These are phyloP conservation scores for Zasmidium angulare DNA, from an alignment of 2,329 filamentous ascomycete genomes.

Conservation along the genomic window DNA sequence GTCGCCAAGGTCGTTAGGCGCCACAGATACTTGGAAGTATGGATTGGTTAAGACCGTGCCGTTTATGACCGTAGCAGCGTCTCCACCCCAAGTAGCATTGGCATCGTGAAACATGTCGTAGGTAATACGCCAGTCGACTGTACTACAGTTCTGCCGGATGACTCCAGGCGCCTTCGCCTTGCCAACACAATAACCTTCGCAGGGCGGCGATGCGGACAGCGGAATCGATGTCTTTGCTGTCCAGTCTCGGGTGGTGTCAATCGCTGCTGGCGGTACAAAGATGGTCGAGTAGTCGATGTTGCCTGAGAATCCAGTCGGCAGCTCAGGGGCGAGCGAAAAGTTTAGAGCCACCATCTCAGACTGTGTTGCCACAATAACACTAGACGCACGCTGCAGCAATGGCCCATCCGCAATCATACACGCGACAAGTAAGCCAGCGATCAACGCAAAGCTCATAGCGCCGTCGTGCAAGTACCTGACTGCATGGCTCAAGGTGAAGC, in stretches of 20 bases:
- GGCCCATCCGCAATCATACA: conserved; percentile 12
- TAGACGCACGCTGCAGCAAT: conserved; percentile 14
- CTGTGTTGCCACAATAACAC: conserved; percentile 5
- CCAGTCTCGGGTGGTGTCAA: not conserved
- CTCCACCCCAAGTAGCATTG: not conserved
- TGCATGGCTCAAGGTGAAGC: not conserved
- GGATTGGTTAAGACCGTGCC: not conserved
- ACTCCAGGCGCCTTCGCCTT: not conserved
- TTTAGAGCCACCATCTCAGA: conserved; percentile 1
- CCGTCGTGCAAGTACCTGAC: not conserved
- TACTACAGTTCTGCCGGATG: not conserved
- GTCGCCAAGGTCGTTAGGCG: not conserved
- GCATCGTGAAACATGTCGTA: not conserved
- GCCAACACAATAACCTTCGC: not conserved
- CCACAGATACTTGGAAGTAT: not conserved
- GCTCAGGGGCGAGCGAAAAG: conserved; percentile 10
- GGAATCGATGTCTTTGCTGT: not conserved
- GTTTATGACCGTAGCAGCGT: not conserved
- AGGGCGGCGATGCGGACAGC: not conserved
- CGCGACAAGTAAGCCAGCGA: not conserved
- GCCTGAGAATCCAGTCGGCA: conserved; percentile 14
- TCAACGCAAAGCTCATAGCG: not conserved
- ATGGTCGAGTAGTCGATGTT: not conserved
- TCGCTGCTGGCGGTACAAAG: not conserved
- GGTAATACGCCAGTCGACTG: not conserved